Evolutionary conservation across 306 rosid genomes (phyloP).

Genomic region (Canavalia ensiformis): DNA sequence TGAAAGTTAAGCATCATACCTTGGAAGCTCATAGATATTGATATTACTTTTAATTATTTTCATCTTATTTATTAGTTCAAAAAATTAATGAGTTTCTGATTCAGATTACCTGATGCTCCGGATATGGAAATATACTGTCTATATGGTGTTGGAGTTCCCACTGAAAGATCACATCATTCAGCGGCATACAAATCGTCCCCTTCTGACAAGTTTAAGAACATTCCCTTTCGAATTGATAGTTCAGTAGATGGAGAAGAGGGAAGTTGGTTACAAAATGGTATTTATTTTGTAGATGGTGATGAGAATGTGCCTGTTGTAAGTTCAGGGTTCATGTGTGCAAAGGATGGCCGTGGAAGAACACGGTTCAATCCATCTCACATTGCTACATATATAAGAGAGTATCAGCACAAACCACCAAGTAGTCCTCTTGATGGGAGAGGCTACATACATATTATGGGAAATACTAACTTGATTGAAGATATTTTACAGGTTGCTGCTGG

Average conservation of each 20-base stretch:
- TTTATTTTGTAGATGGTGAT: slow-evolving; percentile 72
- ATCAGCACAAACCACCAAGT: slow-evolving; percentile 58
- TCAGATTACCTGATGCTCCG: slow-evolving; percentile 81
- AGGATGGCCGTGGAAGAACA: slow-evolving; percentile 81
- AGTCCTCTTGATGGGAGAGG: slow-evolving; percentile 68
- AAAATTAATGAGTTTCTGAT: slow-evolving; percentile 37
- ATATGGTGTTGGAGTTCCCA: slow-evolving; percentile 78
- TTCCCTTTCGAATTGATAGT: slow-evolving; percentile 65
- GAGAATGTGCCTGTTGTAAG: slow-evolving; percentile 67
- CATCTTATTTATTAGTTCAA: background rate
- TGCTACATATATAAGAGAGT: slow-evolving; percentile 70
- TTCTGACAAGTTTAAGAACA: slow-evolving; percentile 61
- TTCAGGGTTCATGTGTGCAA: slow-evolving; percentile 89
- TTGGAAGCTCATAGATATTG: slow-evolving; percentile 10
- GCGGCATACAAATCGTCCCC: slow-evolving; percentile 54
- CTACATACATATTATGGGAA: slow-evolving; percentile 63
- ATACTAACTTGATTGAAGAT: slow-evolving; percentile 71
- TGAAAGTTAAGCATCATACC: background rate
- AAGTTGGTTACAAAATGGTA: slow-evolving; percentile 57
- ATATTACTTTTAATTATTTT: slow-evolving; percentile 1
- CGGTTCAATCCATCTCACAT: slow-evolving; percentile 80
- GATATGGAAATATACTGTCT: slow-evolving; percentile 80
- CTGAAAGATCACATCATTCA: slow-evolving; percentile 61
- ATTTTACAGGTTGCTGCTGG: slow-evolving; percentile 75
- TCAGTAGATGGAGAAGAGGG: slow-evolving; percentile 60